Conservation (phyloP, 805 yeast genomes). For the Saccharomycopsis capsularis region DNA sequence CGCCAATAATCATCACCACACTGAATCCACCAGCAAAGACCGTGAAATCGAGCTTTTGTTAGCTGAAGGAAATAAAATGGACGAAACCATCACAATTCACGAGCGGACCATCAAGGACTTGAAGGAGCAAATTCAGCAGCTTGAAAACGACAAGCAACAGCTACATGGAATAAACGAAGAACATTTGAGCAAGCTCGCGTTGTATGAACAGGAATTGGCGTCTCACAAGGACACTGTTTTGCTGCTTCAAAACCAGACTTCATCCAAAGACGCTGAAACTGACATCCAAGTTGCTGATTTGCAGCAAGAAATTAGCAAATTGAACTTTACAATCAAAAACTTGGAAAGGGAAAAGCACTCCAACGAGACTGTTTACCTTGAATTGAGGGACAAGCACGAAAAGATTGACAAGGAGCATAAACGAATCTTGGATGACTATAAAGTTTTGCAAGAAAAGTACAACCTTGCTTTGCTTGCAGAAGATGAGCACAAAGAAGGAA, state of each 20-base stretch:
- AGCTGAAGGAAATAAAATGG: conserved; percentile 46
- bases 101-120: conserved; percentile 27
- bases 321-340: conserved; percentile 14
- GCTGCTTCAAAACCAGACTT: conserved; percentile 5
- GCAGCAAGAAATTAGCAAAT: conserved; percentile 12
- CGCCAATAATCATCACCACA: background rate
- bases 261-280: background rate
- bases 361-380: conserved; percentile 11
- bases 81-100: conserved; percentile 34
- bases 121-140: conserved; percentile 7
- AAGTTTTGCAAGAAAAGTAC: conserved; percentile 19
- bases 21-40: conserved; percentile 26
- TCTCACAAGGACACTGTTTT: background rate
- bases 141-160: conserved; percentile 12
- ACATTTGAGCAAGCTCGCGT: conserved; percentile 1
- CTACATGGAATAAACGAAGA: conserved; percentile 2
- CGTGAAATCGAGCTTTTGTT: conserved; percentile 39
- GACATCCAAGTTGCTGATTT: background rate
- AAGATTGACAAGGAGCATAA: conserved; percentile 16
- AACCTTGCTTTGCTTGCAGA: conserved; percentile 13
- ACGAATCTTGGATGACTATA: conserved; percentile 18
- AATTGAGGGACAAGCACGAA: conserved; percentile 11
- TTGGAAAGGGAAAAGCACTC: conserved; percentile 17
- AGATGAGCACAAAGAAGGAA: conserved; percentile 13
- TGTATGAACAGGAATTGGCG: conserved; percentile 14